These are phyloP conservation scores for Colletotrichum liaoningense DNA, from an alignment of 2,329 filamentous ascomycete genomes.

Conservation along the genomic window DNA sequence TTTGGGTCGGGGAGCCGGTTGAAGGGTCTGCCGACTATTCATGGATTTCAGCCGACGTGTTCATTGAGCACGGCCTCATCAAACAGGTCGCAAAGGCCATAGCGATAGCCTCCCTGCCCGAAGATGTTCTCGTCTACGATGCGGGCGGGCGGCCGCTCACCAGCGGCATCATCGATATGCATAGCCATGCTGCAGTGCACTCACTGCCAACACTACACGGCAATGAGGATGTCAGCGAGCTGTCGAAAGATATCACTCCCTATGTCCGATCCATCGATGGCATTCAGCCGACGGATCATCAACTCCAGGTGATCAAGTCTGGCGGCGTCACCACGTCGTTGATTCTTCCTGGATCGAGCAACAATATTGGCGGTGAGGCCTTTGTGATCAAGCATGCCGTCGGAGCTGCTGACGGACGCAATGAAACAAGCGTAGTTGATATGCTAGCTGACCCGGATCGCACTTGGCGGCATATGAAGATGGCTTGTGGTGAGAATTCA, in stretches of 20 bases:
- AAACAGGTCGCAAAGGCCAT: constrained; percentile 61
- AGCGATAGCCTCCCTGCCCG: constrained; percentile 51
- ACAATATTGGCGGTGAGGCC: constrained; percentile 79
- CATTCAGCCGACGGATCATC: constrained; percentile 71
- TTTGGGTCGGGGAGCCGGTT: constrained; percentile 73
- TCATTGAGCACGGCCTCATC: constrained; percentile 71
- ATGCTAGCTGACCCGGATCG: constrained; percentile 75
- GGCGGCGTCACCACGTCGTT: constrained; percentile 77
- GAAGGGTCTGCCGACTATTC: constrained; percentile 65
- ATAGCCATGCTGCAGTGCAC: constrained; percentile 73
- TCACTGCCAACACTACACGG: constrained; percentile 65
- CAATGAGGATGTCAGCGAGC: constrained; percentile 71
- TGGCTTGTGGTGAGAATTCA: constrained; percentile 80
- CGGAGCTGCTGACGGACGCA: constrained; percentile 68
- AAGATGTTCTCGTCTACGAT: constrained; percentile 64
- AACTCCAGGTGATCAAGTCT: constrained; percentile 77
- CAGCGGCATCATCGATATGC: constrained; percentile 78
- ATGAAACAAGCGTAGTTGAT: constrained; percentile 71
- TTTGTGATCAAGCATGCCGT: constrained; percentile 76
- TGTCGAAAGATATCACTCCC: constrained; percentile 73
- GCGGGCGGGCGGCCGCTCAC: constrained; percentile 73
- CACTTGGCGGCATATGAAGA: constrained; percentile 79
- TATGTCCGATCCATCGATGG: constrained; percentile 76
- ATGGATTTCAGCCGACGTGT: constrained; percentile 71
- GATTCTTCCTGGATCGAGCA: constrained; percentile 74